phyloP scores from a whole-genome alignment of 805 yeast species.

The Candida corydali region DNA sequence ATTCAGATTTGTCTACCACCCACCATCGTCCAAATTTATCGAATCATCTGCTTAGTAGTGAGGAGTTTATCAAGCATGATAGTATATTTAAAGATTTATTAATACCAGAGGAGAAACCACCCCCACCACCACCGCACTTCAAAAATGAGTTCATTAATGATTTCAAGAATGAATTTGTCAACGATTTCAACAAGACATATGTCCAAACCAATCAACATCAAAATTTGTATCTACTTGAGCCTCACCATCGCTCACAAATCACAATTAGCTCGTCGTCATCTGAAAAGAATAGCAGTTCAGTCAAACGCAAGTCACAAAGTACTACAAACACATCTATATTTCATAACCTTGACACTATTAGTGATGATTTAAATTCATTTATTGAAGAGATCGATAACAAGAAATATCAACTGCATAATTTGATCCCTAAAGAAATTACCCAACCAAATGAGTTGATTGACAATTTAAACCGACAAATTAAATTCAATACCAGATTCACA shows the following conservation, averaged over 20 bases:
- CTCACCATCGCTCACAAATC: conserved; percentile 25
- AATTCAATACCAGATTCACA: not conserved
- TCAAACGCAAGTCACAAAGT: conserved; percentile 18
- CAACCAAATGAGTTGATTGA: conserved; percentile 1
- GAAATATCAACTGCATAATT: conserved; percentile 1
- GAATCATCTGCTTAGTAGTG: not conserved
- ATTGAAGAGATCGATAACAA: conserved; percentile 10
- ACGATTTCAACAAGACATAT: conserved; percentile 21
- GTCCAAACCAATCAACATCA: conserved; percentile 14
- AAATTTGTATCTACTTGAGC: conserved; percentile 23
- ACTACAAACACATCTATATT: conserved; percentile 19
- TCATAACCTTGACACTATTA: conserved; percentile 25
- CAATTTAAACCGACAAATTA: not conserved
- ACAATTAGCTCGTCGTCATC: not conserved
- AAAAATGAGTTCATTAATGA: too few relatives aligned
- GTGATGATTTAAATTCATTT: conserved; percentile 21
- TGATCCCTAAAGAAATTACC: conserved; percentile 2
- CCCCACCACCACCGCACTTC: too few relatives aligned
- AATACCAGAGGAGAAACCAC: not conserved
- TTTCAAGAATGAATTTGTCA: conserved; percentile 8
- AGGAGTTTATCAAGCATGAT: not conserved
- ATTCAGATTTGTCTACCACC: not conserved
- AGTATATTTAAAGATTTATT: not conserved
- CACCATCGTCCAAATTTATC: not conserved
- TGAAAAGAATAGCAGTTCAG: not conserved